Conservation (phyloP, 2,329 filamentous ascomycete genomes). For the Emmonsia crescens region DNA sequence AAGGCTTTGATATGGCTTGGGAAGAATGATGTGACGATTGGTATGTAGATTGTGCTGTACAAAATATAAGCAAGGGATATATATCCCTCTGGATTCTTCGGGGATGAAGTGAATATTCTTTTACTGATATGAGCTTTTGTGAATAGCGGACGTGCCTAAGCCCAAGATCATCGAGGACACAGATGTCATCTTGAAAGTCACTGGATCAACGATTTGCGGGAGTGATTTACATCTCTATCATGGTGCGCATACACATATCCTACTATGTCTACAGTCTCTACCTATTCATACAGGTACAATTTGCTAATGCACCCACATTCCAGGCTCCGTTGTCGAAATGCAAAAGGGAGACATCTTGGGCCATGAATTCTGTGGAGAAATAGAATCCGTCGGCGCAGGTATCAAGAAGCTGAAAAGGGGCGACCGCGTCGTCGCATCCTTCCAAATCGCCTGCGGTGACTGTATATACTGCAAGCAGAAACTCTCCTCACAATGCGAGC, state of each 20-base stretch:
- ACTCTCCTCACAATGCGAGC: slow-evolving; percentile 67
- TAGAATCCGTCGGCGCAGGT: slow-evolving; percentile 45
- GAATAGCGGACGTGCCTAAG: slow-evolving; percentile 51
- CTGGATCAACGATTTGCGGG: slow-evolving; percentile 51
- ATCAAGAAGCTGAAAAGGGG: slow-evolving; percentile 48
- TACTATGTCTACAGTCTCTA: neutral
- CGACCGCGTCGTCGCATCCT: slow-evolving; percentile 68
- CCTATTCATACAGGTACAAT: neutral
- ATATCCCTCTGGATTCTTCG: neutral
- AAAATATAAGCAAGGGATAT: neutral
- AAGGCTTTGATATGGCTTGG: slow-evolving; percentile 73
- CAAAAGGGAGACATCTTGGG: slow-evolving; percentile 57
- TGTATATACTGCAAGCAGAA: slow-evolving; percentile 75
- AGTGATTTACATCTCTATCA: slow-evolving; percentile 46
- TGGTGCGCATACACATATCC: slow-evolving; percentile 17
- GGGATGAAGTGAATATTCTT: neutral
- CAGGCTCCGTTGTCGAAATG: slow-evolving; percentile 45
- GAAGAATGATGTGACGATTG: slow-evolving; percentile 64
- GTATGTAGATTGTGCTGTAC: slow-evolving; percentile 24
- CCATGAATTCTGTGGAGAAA: slow-evolving; percentile 44
- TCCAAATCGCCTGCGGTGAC: slow-evolving; percentile 60
- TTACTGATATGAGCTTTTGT: neutral
- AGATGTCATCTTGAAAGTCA: slow-evolving; percentile 74
- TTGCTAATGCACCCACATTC: neutral
- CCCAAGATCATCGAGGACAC: slow-evolving; percentile 60